Percentiles rank a stretch among this genome's conserved stretches.
These are phyloP conservation scores for Grosmannia penicillata DNA, from an alignment of 2,329 filamentous ascomycete species.

Conservation along the genomic window DNA sequence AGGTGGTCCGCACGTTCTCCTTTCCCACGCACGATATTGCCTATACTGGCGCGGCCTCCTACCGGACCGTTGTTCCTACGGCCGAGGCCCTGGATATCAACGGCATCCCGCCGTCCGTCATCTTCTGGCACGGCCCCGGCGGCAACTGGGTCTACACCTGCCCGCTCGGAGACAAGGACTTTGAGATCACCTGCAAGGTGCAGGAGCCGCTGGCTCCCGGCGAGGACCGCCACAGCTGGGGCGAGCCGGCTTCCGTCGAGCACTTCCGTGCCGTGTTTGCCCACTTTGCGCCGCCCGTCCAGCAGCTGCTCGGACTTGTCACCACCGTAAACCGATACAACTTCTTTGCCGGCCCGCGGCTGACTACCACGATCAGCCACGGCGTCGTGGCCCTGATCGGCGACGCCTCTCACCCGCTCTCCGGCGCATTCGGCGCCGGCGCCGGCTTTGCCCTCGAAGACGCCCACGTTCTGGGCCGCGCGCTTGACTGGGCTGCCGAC, in stretches of 20 bases:
- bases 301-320: constrained; percentile 13
- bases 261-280: constrained; percentile 11
- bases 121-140: constrained; percentile 4
- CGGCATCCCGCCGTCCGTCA: constrained; percentile 2
- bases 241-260: constrained; percentile 8
- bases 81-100: constrained; percentile 1
- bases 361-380: constrained; percentile 5
- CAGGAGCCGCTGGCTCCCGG: constrained; percentile 6
- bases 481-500: constrained; percentile 1
- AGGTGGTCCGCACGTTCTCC: constrained; percentile 1
- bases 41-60: constrained; percentile 3
- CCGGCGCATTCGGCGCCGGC: constrained; percentile 4
- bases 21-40: background rate
- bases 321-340: constrained; percentile 4
- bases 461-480: background rate
- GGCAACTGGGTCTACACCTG: constrained; percentile 18
- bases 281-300: constrained; percentile 16
- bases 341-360: constrained; percentile 5
- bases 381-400: constrained; percentile 32
- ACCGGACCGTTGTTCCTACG: background rate
- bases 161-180: constrained; percentile 16
- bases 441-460: constrained; percentile 6
- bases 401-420: constrained; percentile 35
- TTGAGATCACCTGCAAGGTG: constrained; percentile 11
- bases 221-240: constrained; percentile 15